Conservation (phyloP, 2,329 filamentous ascomycete genomes). For the Penicillium italicum region DNA sequence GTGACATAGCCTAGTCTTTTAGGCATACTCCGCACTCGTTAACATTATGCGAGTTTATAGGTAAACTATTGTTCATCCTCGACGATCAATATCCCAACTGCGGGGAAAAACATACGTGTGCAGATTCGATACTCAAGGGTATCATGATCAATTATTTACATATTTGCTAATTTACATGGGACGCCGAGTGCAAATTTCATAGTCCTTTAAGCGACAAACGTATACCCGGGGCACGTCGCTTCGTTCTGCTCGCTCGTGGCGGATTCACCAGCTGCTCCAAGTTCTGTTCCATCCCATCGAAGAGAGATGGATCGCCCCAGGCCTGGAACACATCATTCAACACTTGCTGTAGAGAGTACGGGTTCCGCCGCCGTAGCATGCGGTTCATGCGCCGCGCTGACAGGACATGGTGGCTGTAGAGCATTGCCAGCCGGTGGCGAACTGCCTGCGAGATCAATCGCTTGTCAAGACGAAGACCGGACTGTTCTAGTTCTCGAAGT, state of each 20-base stretch:
- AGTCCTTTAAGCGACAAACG: constrained; percentile 9
- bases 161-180: constrained; percentile 6
- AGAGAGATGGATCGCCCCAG: constrained; percentile 34
- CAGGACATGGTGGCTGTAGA: constrained; percentile 33
- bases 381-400: constrained; percentile 36
- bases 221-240: constrained; percentile 7
- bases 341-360: constrained; percentile 31
- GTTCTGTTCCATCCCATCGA: constrained; percentile 24
- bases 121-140: background rate
- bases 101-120: background rate
- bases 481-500: constrained; percentile 36
- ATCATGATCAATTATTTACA: constrained; percentile 10
- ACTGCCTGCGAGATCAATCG: constrained; percentile 32
- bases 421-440: constrained; percentile 35
- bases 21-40: background rate
- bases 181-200: background rate
- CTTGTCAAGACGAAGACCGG: constrained; percentile 34
- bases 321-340: constrained; percentile 33
- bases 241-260: constrained; percentile 10
- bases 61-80: background rate
- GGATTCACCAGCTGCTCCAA: constrained; percentile 25
- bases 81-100: background rate
- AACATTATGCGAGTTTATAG: background rate
- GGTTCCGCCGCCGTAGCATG: constrained; percentile 36
- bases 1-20: background rate